Evolutionary conservation across 2,329 filamentous ascomycete species (phyloP), one percentile per base, ranked within the genome.

Genomic region (Colletotrichum sp.): DNA sequence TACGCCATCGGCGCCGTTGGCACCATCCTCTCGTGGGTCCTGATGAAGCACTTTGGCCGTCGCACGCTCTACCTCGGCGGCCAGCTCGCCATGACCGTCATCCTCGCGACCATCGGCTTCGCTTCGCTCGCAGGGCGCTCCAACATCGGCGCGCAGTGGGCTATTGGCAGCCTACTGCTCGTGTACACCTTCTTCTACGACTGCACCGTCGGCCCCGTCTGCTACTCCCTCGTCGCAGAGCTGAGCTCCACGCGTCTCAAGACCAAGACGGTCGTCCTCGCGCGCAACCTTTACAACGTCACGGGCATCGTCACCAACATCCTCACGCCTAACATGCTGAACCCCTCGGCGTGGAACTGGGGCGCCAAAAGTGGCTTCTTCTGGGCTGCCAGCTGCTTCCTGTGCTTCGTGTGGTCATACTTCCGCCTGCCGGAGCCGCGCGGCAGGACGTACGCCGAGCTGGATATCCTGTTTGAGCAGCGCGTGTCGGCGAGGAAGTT

Each of bases 341-440:
- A 88, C 78, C 86, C 86, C 0, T 83, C 83, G 0, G 87, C 86
- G 5, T 88, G 87, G 82, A 86, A 87, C 78, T 87, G 86, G 86
- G 87, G 82, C 78, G 90, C 88, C 80, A 88, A 83, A 84, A 86
- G 81, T 68, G 90, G 84, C 4, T 86, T 88, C 78, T 85, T 89
- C 81, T 89, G 86, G 85, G 85, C 84, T 10, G 84, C 79, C 44
- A 84, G 88, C 13, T 88, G 89, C 77, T 77, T 88, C 5, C 16
- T 86, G 5, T 88, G 88, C 39, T 81, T 87, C 4, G 66, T 86
- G 1, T 92, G 90, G 86, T 88, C 89, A 0, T 89, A 84, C 75
- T 89, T 89, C 79, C 88, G 87, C 21, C 83, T 90, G 7, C 89
- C 89, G 6, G 91, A 92, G 83, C 89, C 90, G 18, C 88, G 87